These are phyloP conservation scores for Solanum tacnaense DNA, from an alignment of 257 asterid species.

Conservation along the genomic window DNA sequence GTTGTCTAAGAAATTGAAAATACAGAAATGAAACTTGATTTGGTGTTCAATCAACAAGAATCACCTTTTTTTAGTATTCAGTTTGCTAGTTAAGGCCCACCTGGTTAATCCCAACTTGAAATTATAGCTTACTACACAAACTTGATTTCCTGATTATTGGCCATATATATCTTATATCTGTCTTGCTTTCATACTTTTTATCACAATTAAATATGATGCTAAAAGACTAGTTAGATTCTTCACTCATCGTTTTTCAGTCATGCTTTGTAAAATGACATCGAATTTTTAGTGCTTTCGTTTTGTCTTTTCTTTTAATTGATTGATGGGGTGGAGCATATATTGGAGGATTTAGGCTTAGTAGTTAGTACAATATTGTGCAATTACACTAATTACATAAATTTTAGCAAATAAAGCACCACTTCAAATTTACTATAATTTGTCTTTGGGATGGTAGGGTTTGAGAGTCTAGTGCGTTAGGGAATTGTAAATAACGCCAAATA, in stretches of 20 bases:
- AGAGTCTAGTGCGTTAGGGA: not conserved
- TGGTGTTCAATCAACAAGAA: no score
- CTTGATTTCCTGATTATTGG: not conserved
- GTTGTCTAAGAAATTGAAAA: no score
- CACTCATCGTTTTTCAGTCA: not conserved
- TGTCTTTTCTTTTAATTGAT: not conserved
- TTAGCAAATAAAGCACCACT: not conserved
- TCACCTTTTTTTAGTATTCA: no score
- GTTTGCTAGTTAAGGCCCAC: no score
- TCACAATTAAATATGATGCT: not conserved
- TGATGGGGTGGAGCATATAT: not conserved
- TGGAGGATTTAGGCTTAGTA: not conserved
- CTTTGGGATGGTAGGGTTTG: not conserved
- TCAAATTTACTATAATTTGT: not conserved
- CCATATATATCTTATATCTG: not conserved
- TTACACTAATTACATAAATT: not conserved
- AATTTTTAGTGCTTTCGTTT: not conserved
- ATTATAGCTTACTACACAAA: not conserved
- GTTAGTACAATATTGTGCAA: not conserved
- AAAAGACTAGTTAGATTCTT: not conserved
- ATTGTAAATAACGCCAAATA: not conserved
- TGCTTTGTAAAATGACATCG: not conserved
- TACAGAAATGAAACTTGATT: no score
- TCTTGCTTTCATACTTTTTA: not conserved
- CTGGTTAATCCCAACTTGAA: not conserved